Evolutionary conservation across 495 filamentous ascomycete species (phyloP).

Genomic region (Sordaria brevicollis): DNA sequence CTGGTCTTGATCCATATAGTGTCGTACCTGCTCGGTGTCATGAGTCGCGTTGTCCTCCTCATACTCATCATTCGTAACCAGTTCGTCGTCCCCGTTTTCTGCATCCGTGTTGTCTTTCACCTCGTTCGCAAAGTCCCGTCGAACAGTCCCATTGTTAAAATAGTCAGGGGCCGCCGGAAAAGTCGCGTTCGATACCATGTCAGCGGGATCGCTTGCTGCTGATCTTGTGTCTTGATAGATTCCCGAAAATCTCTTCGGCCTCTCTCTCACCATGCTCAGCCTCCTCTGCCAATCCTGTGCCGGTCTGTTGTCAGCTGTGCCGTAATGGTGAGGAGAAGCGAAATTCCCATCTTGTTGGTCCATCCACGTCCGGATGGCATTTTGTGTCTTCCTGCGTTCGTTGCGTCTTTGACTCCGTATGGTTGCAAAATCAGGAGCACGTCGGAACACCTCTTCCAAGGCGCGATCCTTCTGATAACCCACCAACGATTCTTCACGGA

Average conservation of each 20-base stretch:
- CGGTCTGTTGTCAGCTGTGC: constrained; percentile 34
- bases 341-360: constrained; percentile 55
- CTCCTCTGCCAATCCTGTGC: constrained; percentile 28
- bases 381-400: constrained; percentile 56
- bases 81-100: constrained; percentile 82
- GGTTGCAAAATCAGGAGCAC: constrained; percentile 32
- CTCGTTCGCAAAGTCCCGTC: constrained; percentile 19
- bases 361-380: constrained; percentile 80
- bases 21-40: constrained; percentile 4
- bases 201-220: constrained; percentile 44
- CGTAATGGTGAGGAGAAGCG: constrained; percentile 44
- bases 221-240: constrained; percentile 40
- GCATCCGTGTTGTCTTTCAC: constrained; percentile 54
- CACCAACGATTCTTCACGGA: constrained; percentile 72
- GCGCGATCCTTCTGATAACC: constrained; percentile 82
- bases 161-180: constrained; percentile 21
- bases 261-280: constrained; percentile 32
- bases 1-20: not conserved
- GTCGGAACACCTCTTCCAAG: constrained; percentile 84
- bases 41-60: constrained; percentile 35
- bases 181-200: constrained; percentile 34
- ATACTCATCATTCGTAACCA: constrained; percentile 65
- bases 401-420: constrained; percentile 40
- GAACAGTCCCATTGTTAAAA: constrained; percentile 11
- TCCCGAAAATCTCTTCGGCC: constrained; percentile 26